phyloP scores from a whole-genome alignment of 1,284 basidiomycete species.

The Neonothopanus nambi region DNA sequence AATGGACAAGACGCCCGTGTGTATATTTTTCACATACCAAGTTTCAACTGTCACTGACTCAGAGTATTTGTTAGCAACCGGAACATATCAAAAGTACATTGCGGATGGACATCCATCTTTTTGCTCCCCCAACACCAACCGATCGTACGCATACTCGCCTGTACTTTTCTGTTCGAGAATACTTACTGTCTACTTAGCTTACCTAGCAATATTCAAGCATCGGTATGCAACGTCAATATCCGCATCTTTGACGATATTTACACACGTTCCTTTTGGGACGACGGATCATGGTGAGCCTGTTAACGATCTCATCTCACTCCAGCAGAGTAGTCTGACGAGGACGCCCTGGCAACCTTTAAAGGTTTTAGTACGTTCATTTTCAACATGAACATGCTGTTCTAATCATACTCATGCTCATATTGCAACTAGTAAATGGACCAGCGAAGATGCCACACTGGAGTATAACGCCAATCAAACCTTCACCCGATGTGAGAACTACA shows the following conservation, averaged over 20 bases:
- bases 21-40: neutral
- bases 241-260: conserved; percentile 18
- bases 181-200: neutral
- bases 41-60: neutral
- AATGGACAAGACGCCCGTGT: conserved; percentile 17
- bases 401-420: too few species aligned
- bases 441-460: too few species aligned
- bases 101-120: neutral
- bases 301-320: too few species aligned
- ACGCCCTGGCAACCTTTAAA: too few species aligned
- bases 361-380: too few species aligned
- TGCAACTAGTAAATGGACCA: too few species aligned
- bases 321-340: too few species aligned
- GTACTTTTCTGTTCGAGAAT: neutral
- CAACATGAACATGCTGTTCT: too few species aligned
- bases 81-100: conserved; percentile 7
- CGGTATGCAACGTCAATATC: conserved; percentile 17
- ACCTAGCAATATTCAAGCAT: conserved; percentile 14
- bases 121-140: conserved; percentile 7
- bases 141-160: neutral
- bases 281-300: conserved; percentile 16
- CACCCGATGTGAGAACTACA: too few species aligned
- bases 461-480: too few species aligned
- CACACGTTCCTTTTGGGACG: conserved; percentile 12
- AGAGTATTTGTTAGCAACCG: neutral